Evolutionary conservation across 352 stramenopile genomes (phyloP), one percentile per base, ranked within the genome.

Genomic region (Globisporangium carolinianum): DNA sequence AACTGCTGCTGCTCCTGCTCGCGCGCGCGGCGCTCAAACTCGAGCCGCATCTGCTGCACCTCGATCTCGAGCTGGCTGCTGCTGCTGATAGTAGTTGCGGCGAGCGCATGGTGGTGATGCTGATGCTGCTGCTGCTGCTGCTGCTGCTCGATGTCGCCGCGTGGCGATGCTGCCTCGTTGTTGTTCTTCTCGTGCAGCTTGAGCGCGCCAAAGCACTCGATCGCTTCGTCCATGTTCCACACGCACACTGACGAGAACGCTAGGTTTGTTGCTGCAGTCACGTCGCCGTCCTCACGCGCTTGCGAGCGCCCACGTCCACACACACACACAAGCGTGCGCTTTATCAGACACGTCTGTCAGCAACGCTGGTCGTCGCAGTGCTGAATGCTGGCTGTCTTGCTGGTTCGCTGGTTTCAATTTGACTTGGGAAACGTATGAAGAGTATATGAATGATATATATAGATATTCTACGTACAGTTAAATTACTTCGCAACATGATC

Each of bases 161-260:
- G 8, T 36, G 47, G 2, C 15, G 51, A 47, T n/a, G 48, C n/a
- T 12, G 42, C 8, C 8, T 35, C 6, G 51, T 17, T 35, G 48
- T 51, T 42, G 45, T 42, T 47, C 51, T 64, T 56, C 39, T 85
- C 74, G 54, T 88, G 77, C 48, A 91, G 67, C 65, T 87, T 86
- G 35, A 91, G 74, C 55, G 78, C 75, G 64, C 85, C 80, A 6
- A 91, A 66, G 17, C 79, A 76, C 75, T 88, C 76, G 66, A 91
- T 89, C 17, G 79, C 76, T 18, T 72, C 73, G 69, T 89, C 78
- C 37, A 89, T 55, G 37, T 36, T 36, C 11, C 17, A 15, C 17
- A 51, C 48, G 24, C 24, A 10, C 14, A 18, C 48, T 18, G 5
- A 17, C 48, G 48, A 11, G 11, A 4, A 11, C 24, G 24, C 24